Base-by-base conservation (phyloP, 495 filamentous ascomycete genomes). In the Bacidia gigantensis region DNA sequence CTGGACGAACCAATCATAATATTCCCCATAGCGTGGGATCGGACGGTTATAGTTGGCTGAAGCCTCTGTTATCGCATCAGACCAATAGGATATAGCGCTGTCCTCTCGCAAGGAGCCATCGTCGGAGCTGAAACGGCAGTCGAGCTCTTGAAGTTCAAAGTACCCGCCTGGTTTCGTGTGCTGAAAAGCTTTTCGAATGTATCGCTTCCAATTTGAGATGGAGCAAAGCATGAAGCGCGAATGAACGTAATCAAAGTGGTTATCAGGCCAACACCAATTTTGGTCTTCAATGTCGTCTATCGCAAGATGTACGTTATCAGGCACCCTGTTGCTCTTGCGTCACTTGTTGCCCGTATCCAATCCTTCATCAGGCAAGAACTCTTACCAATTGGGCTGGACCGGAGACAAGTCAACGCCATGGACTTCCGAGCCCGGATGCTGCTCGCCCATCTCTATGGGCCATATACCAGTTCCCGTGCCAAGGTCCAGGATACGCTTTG, bases 391-490 rank as follows among this genome's bases (percentile, higher is more conserved):
- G 26, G 80, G 80, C 56, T 84, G 81, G 20, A 81, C 79, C 14
- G 79, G 75, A 2, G 76, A 79, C 17, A 85, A 69, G 55, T 83
- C 81, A 9, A 73, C 78, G 41, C 82, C 82, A 52, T 70, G 74
- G 47, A 84, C 75, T 40, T 69, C 64, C 21, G 76, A 63, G 9
- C 68, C 60, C 46, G 81, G 81, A 49, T 77, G 81, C 12, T 73
- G 46, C 47, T 72, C 59, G 11, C 72, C 68, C 72, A 80, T 69
- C 58, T 82, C 80, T 40, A 85, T 81, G 5, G 81, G 75, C 82
- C 82, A 85, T 51, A 81, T 86, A 2, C 84, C 84, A 9, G 82
- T 85, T 5, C 79, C 83, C 14, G 75, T 79, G 26, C 80, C 79
- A 22, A 87, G 73, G 58, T 87, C 84, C 1, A 89, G 70, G 14